phyloP scores from a whole-genome alignment of 495 filamentous ascomycete species.

The Aspergillus panamensis region DNA sequence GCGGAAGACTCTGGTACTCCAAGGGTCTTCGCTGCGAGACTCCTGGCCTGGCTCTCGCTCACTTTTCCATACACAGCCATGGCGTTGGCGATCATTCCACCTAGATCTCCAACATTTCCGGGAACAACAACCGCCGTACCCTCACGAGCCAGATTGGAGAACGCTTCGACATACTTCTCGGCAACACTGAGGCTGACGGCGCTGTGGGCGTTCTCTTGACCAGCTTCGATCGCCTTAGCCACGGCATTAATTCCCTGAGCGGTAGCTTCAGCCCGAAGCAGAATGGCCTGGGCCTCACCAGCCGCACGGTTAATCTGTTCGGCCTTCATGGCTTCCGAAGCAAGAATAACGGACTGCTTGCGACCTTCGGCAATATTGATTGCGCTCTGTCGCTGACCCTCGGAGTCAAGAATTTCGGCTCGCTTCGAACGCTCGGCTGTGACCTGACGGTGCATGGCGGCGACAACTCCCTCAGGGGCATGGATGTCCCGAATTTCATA shows the following conservation, averaged over 20 bases:
- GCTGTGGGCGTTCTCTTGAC: constrained; percentile 68
- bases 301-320: constrained; percentile 89
- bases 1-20: constrained; percentile 23
- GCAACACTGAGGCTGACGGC: constrained; percentile 85
- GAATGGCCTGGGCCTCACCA: constrained; percentile 92
- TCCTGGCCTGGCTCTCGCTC: constrained; percentile 73
- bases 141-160: constrained; percentile 85
- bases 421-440: constrained; percentile 95
- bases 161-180: constrained; percentile 97
- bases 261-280: constrained; percentile 80
- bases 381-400: constrained; percentile 91
- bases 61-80: constrained; percentile 96
- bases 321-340: constrained; percentile 83
- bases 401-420: constrained; percentile 93
- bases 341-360: constrained; percentile 93
- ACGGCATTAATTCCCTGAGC: constrained; percentile 86
- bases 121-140: constrained; percentile 92
- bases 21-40: constrained; percentile 54
- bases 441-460: constrained; percentile 96
- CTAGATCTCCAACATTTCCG: constrained; percentile 95
- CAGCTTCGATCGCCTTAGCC: constrained; percentile 64
- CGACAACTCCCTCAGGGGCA: constrained; percentile 86
- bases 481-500: constrained; percentile 99
- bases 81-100: constrained; percentile 94
- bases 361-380: constrained; percentile 98